A percentile compares a stretch with the other conserved stretches of the same genome.
These are phyloP conservation scores for Phenoliferia sp. DNA, from an alignment of 1,284 basidiomycete genomes.

Conservation along the genomic window DNA sequence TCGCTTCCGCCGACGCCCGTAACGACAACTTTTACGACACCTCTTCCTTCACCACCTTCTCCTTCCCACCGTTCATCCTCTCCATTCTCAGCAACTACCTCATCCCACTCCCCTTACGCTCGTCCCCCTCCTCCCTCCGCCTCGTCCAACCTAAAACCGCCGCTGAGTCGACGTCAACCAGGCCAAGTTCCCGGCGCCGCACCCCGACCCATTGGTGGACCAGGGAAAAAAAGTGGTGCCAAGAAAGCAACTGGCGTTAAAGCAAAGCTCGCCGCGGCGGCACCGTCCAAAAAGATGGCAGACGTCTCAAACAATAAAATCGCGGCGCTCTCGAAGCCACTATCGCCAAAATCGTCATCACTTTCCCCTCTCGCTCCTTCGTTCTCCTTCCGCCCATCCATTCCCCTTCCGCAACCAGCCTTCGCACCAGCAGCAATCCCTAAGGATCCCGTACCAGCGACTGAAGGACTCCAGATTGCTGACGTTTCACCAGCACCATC, in stretches of 20 bases:
- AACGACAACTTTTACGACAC: too few species aligned
- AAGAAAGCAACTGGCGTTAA: too few species aligned
- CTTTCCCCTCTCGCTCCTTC: slow-evolving; percentile 26
- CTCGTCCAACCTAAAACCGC: slow-evolving; percentile 14
- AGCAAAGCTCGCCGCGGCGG: not conserved
- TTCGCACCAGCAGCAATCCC: not conserved
- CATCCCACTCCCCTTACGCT: not conserved
- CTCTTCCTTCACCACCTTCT: not conserved
- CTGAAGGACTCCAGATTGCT: not conserved
- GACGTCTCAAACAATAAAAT: not conserved
- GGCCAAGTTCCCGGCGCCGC: not conserved
- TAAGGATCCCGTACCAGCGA: not conserved
- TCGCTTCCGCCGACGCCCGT: too few species aligned
- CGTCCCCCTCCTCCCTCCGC: not conserved
- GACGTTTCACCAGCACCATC: not conserved
- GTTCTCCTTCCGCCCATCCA: slow-evolving; percentile 22
- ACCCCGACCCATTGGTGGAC: not conserved
- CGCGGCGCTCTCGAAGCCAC: slow-evolving; percentile 1
- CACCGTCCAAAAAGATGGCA: not conserved
- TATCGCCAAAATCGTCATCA: slow-evolving; percentile 7
- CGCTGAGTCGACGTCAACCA: not conserved
- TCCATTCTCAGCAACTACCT: not conserved
- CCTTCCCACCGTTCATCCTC: not conserved
- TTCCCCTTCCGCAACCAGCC: not conserved
- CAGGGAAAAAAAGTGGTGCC: not conserved